phyloP scores from a whole-genome alignment of 1,139 yeast species.

The Hyphopichia khmerensis region DNA sequence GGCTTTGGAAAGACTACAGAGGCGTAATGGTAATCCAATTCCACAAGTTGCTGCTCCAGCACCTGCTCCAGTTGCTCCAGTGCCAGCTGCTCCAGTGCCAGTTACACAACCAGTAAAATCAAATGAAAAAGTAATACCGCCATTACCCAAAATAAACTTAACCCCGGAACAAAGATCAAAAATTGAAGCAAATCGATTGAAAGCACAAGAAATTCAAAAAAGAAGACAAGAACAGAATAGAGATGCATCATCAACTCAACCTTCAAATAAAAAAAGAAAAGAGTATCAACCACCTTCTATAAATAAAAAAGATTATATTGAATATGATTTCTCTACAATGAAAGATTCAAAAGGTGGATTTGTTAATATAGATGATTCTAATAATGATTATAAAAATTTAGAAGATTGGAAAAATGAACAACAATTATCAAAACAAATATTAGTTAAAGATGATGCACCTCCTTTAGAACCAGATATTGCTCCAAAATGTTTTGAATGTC shows the following conservation, averaged over 20 bases:
- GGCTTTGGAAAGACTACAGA: constrained; percentile 58
- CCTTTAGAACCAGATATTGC: constrained; percentile 69
- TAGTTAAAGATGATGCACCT: constrained; percentile 59
- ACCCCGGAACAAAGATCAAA: constrained; percentile 54
- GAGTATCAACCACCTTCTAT: constrained; percentile 41
- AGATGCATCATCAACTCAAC: constrained; percentile 20
- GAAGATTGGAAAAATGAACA: constrained; percentile 81
- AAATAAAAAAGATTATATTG: constrained; percentile 73
- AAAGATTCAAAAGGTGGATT: constrained; percentile 88
- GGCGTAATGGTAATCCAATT: constrained; percentile 27
- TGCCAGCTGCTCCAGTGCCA: constrained; percentile 4
- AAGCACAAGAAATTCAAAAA: constrained; percentile 55
- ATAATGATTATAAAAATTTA: constrained; percentile 39
- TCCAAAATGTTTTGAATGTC: constrained; percentile 82
- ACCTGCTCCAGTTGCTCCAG: constrained; percentile 13
- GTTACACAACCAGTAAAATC: constrained; percentile 9
- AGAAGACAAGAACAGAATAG: constrained; percentile 32
- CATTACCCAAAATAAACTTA: constrained; percentile 24
- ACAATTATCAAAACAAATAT: constrained; percentile 25
- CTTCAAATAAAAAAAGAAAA: constrained; percentile 6
- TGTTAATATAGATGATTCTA: constrained; percentile 46
- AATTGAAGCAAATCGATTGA: constrained; percentile 57
- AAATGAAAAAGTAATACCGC: constrained; percentile 1
- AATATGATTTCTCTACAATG: constrained; percentile 89
- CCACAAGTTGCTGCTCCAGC: too few species aligned